Conservation (phyloP, 2,329 filamentous ascomycete species). For the Purpureocillium lavendulum region DNA sequence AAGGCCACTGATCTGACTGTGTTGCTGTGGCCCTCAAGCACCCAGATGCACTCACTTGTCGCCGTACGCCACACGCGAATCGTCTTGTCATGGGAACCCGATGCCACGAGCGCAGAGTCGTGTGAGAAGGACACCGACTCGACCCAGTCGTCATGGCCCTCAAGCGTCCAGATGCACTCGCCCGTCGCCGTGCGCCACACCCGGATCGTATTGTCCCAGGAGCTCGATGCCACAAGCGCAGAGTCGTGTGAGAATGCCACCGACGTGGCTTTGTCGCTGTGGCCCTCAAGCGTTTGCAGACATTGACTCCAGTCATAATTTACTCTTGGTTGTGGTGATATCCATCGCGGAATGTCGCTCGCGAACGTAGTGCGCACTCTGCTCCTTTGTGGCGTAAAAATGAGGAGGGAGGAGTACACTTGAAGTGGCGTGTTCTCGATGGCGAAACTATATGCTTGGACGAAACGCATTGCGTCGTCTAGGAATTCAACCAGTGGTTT, state of each 20-base stretch:
- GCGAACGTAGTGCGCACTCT: slow-evolving; percentile 7
- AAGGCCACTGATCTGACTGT: neutral
- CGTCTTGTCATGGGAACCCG: neutral
- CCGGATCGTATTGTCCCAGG: neutral
- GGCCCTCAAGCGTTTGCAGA: slow-evolving; percentile 2
- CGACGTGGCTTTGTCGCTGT: neutral
- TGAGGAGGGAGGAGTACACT: slow-evolving; percentile 15
- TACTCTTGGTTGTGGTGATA: slow-evolving; percentile 3
- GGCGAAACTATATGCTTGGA: slow-evolving; percentile 2
- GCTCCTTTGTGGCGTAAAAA: slow-evolving; percentile 14
- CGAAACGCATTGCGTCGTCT: slow-evolving; percentile 9
- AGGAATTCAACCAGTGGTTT: slow-evolving; percentile 6
- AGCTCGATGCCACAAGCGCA: slow-evolving; percentile 3
- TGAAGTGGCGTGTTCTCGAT: slow-evolving; percentile 15
- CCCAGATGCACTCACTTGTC: too few relatives aligned
- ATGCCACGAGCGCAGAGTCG: slow-evolving; percentile 3
- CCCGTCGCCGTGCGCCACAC: slow-evolving; percentile 4
- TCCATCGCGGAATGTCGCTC: slow-evolving; percentile 8
- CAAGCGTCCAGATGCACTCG: neutral
- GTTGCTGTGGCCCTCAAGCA: too few relatives aligned
- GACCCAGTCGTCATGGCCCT: too few relatives aligned
- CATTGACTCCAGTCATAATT: neutral
- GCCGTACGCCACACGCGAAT: too few relatives aligned
- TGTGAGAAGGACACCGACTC: slow-evolving; percentile 2
- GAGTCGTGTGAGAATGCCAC: slow-evolving; percentile 2